Evolutionary conservation across 176 grass and related monocot genomes (phyloP), one percentile per base, ranked within the genome.

Genomic region (Aegilops sharonensis): DNA sequence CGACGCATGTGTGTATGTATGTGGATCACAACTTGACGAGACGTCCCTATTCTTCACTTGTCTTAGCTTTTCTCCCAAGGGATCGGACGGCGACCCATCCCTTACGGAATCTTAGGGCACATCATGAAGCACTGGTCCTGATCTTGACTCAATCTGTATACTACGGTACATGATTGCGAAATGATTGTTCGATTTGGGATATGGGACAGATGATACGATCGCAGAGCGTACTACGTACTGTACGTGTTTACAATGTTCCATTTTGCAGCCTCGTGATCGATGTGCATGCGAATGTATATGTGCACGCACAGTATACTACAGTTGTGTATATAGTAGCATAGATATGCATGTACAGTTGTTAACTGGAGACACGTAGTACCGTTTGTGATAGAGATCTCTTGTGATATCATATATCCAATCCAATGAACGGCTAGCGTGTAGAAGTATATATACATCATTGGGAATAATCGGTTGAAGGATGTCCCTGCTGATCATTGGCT

Each of bases 71-170:
- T 59, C 9, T 36, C 48, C 60, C 9, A 71, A 23, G 40, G 66
- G 78, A 78, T 34, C 63, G 11, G 71, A 48, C 73, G 62, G 35
- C 73, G 54, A 40, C 54, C 37, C 29, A 52, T 78, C 15, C 64
- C 29, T 59, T 79, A 64, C 37, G 75, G 54, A 79, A 79, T 88
- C 75, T 84, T 79, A 14, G 21, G 50, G 64, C 74, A 78, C 67
- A 84, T 72, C 73, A 68, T 25, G 31, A 13, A 78, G 32, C 34
- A 64, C 56, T 84, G 43, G 40, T 80, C 39, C 75, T 84, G 66
- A 84, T 64, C 81, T 64, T 40, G 87, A 84, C 87, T 54, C 42
- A 0, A 42, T 60, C 56, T 5, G 25, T 23, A 37, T 47, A 47
- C 3, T 11, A 45, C 11, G 42, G 4, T 47, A 47, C 15, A 54